Base-by-base conservation (phyloP, 2,329 filamentous ascomycete species). In the Xylariales sp. region DNA sequence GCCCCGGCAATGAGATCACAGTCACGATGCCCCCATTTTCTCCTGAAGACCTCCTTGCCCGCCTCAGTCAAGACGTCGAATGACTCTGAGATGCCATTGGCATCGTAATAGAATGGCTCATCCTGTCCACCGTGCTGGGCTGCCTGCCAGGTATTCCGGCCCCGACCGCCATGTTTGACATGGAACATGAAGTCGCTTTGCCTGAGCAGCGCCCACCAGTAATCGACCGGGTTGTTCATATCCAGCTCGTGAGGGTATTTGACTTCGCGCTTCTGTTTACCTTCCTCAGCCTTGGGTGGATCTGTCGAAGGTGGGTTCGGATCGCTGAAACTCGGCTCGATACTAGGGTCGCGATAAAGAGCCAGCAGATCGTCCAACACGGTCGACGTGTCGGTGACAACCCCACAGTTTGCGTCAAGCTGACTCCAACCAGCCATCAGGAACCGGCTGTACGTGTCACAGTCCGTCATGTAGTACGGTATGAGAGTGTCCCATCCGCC, bases 401-500 rank as follows among this genome's bases (percentile, higher is more conserved):
- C 60, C 11, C 67, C 71, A 3, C 60, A 64, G 5, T 55, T 57
- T 2, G 47, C 56, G 33, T 71, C 64, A 4, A 52, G 48, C 40
- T 64, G 66, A 5, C 57, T 63, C 61, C 67, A 71, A 4, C 66
- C 63, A 11, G 54, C 58, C 70, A 75, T 74, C 5, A 49, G 44
- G n/a, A 76, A 48, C 3, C 73, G 64, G 5, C 59, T 59, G 50
- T 77, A 71, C 62, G 74, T 69, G 52, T 78, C 75, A 56, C 74
- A 80, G 51, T 80, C 76, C 24, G 70, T 75, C 45, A 70, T 65
- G 53, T 80, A 80, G 51, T 72, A 80, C 0, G 76, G 73, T 29
- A 82, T 78, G 43, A 73, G 58, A 0, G 71, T 70, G 51, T 81
- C 77, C 73, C 76, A 81, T 0, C 66, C 73, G 15, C 76, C 66